Evolutionary conservation across 2,329 filamentous ascomycete genomes (phyloP), one percentile per base, ranked within the genome.

Genomic region (Simplicillium sp.): DNA sequence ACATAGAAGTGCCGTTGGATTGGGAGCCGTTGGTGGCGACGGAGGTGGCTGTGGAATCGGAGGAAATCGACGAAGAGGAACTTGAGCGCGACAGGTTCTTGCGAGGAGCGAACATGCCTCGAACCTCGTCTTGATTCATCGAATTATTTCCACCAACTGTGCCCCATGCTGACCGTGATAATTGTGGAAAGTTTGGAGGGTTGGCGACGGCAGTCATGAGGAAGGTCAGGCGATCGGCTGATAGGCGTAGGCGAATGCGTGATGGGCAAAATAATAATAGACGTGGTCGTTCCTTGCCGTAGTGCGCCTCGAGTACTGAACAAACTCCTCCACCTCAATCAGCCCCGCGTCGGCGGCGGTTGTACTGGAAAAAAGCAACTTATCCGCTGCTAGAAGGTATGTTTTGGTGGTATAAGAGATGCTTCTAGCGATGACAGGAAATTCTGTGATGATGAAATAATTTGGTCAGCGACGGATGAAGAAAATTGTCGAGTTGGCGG

Each of bases 31-130:
- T 70, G 43, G 77, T 73, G 32, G 77, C 73, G 47, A 84, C 68
- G 41, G 82, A 84, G 2, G 82, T 78, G 11, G 66, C 70, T 6
- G 77, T 80, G 13, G 76, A 74, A 43, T 64, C 65, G 28, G 78
- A 81, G 12, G 86, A 84, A 48, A 94, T 72, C 36, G 89, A 95
- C 4, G 88, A 94, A 44, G 87, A 92, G 29, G 90, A 97, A 70
- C 87, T 94, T 56, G 83, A 83, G 60, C 90, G 81, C 61, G 90
- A 86, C 46, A 87, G 73, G 57, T 75, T 81, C 68, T 95, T 96
- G 54, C 88, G 86, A 56, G 87, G 85, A 75, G 86, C 82, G 61
- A 94, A 87, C 77, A 94, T 89, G 62, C 84, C 82, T 66, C 84
- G 80, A 50, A 83, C 79, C 64, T 94, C 87, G 68, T 94, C 87